phyloP scores from a whole-genome alignment of 176 grass and related monocot genomes.

The Bromus sterilis region DNA sequence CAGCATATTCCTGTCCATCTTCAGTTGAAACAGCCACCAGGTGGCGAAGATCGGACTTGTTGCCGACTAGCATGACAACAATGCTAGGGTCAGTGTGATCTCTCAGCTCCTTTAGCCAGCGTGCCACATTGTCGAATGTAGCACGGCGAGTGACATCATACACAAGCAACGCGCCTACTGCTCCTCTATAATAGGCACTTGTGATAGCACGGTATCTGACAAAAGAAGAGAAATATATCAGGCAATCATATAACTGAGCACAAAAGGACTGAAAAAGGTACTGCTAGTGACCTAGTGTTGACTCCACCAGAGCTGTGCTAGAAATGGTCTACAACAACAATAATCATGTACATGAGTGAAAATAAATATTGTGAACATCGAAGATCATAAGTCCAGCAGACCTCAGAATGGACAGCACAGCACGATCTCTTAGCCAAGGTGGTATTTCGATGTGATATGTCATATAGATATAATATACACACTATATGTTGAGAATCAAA shows the following conservation, averaged over 20 bases:
- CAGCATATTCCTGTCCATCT: slow-evolving; percentile 50
- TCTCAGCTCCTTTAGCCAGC: slow-evolving; percentile 48
- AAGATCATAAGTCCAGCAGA: neutral
- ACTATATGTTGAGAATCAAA: neutral
- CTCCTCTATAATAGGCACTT: slow-evolving; percentile 60
- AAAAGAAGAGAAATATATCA: neutral
- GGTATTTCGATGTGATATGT: neutral
- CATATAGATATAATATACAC: neutral
- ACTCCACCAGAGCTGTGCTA: neutral
- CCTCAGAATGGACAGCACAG: neutral
- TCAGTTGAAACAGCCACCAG: slow-evolving; percentile 56
- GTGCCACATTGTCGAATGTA: slow-evolving; percentile 45
- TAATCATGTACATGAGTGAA: neutral
- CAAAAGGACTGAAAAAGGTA: neutral
- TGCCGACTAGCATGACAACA: slow-evolving; percentile 45
- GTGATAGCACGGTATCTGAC: slow-evolving; percentile 59
- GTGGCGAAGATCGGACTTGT: slow-evolving; percentile 53
- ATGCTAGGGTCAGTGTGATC: slow-evolving; percentile 49
- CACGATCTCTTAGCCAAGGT: neutral
- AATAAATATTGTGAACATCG: neutral
- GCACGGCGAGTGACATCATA: slow-evolving; percentile 50
- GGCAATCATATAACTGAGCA: neutral
- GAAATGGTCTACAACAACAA: neutral
- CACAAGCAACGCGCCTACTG: slow-evolving; percentile 55
- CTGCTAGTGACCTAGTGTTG: neutral